Percentiles rank a stretch among this genome's conserved stretches.
Conservation (phyloP, 257 asterid genomes). For the Lycium ferocissimum region DNA sequence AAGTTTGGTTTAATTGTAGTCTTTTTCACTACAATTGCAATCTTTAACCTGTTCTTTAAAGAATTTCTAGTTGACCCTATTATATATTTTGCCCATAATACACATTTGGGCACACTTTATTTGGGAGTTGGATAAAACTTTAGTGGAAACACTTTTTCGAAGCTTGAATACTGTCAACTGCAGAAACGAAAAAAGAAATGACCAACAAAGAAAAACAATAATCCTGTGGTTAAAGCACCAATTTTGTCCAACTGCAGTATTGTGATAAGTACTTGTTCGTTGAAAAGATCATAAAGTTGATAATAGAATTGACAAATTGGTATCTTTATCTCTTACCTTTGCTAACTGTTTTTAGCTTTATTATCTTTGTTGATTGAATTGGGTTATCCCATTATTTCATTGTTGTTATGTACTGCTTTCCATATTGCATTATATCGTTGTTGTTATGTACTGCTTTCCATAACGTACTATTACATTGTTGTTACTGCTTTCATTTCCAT, state of each 20-base stretch:
- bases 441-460: too few species aligned
- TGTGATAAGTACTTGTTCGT: background rate
- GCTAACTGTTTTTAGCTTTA: background rate
- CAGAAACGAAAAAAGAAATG: background rate
- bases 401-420: too few species aligned
- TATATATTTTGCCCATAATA: background rate
- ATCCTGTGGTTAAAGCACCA: background rate
- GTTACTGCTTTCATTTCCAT: too few species aligned
- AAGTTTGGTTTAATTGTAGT: background rate
- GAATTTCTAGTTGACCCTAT: background rate
- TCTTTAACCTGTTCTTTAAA: conserved; percentile 9
- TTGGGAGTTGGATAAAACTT: background rate
- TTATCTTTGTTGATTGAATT: conserved; percentile 13
- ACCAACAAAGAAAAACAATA: background rate
- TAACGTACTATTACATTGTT: too few species aligned
- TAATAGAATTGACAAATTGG: background rate
- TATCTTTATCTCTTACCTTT: background rate
- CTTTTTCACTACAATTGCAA: background rate
- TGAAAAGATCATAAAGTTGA: background rate
- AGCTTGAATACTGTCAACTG: background rate
- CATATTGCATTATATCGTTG: too few species aligned
- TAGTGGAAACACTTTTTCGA: background rate
- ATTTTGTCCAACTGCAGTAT: background rate
- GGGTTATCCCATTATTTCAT: too few species aligned
- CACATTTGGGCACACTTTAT: conserved; percentile 4